Evolutionary conservation across 2,329 filamentous ascomycete species (phyloP), one percentile per base, ranked within the genome.

Genomic region (Fusarium poae): DNA sequence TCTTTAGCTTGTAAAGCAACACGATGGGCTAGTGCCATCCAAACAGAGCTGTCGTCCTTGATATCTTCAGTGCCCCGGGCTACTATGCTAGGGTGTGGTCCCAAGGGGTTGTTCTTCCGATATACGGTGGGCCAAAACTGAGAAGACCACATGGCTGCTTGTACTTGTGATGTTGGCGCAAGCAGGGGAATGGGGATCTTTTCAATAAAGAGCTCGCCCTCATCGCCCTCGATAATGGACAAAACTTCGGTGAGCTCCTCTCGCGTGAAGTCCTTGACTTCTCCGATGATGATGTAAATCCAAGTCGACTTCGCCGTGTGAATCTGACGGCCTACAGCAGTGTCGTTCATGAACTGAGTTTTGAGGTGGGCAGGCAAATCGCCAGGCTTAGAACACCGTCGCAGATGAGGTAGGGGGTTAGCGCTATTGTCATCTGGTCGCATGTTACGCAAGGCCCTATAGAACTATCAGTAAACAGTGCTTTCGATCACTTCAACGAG

Each of bases 91-190:
- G 92, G 92, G 76, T 97, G 93, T 20, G 93, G 92, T 6, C 93
- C 93, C 62, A 94, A 92, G 3, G 92, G 92, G 75, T 96, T 96
- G 70, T 91, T 94, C 81, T 94, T 94, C 68, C 92, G 91, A 80
- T 96, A 97, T 49, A 94, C 88, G 2, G 90, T 91, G 15, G 93
- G 93, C 93, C 93, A 97, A 78, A 93, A 95, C 71, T 90, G 85
- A 34, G 86, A 83, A 27, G 89, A 91, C 92, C 92, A 96, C 76
- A 88, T 82, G 27, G 86, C 87, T 11, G 93, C 92, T 77, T 95
- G 92, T 39, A 90, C 84, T 70, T 90, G 87, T 5, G 91, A 94
- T 7, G 90, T 93, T 3, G 93, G 93, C 25, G 92, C 86, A 44
- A 93, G 82, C 27, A 91, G 82, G 9, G 93, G 93, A 15, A 96